Evolutionary conservation across 495 filamentous ascomycete genomes (phyloP).

Genomic region (Pseudevernia furfuracea): DNA sequence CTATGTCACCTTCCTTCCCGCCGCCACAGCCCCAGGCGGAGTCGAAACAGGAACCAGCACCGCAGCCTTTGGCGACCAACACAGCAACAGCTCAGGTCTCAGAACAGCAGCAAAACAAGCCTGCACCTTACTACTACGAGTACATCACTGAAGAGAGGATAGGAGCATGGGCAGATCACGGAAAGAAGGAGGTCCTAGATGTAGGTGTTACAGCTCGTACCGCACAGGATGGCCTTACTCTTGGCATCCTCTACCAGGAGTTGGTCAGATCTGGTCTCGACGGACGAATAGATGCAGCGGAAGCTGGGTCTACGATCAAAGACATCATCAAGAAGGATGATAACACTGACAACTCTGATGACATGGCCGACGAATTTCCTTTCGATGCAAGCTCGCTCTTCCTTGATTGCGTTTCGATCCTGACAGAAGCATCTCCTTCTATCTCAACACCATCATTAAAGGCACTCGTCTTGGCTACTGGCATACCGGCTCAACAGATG

Average conservation of each 20-base stretch:
- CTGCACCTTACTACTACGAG: conserved; percentile 46
- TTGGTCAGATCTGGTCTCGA: conserved; percentile 66
- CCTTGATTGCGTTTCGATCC: conserved; percentile 70
- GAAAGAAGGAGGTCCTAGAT: conserved; percentile 41
- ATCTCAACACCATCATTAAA: conserved; percentile 35
- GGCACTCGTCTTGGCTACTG: conserved; percentile 58
- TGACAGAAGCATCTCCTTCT: conserved; percentile 58
- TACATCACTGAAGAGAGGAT: conserved; percentile 45
- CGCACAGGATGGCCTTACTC: conserved; percentile 55
- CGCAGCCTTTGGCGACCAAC: conserved; percentile 29
- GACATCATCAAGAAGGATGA: conserved; percentile 58
- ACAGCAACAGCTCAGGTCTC: conserved; percentile 20
- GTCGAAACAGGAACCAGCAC: conserved; percentile 27
- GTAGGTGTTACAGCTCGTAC: conserved; percentile 46
- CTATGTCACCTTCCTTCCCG: conserved; percentile 37
- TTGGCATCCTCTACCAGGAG: conserved; percentile 77
- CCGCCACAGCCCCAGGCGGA: conserved; percentile 27
- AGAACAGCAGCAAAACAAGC: conserved; percentile 21
- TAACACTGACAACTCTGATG: conserved; percentile 32
- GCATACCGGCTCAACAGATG: conserved; percentile 62
- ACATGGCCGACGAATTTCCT: conserved; percentile 27
- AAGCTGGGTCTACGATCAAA: conserved; percentile 65
- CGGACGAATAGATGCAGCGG: conserved; percentile 52
- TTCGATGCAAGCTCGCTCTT: conserved; percentile 66
- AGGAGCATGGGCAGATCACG: conserved; percentile 43